Base-by-base conservation (phyloP, 106 monocot genomes). In the Dendrobium huoshanense region DNA sequence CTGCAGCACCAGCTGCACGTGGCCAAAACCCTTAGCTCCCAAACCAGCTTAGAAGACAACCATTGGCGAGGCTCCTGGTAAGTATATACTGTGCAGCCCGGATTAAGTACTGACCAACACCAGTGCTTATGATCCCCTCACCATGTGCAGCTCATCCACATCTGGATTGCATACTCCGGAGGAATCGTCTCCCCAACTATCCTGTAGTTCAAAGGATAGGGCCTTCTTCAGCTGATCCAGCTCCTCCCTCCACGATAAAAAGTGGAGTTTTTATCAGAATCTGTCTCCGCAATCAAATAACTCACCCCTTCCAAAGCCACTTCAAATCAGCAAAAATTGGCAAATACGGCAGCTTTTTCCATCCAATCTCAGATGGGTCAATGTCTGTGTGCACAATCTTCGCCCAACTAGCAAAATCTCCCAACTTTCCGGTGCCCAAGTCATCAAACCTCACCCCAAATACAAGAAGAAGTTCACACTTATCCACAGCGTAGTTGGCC, bases 11-110 rank as follows among this genome's bases (percentile, higher is more conserved):
- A 33, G 92, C 94, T 41, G 92, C 92, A 17, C 94, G 94, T 11
- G 96, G 96, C 96, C 96, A 59, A 97, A 97, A 11, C 96, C 96
- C 96, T 94, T 97, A 0, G 96, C 94, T 0, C 96, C 96, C 43
- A 97, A 77, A 18, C 96, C 96, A 15, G 90, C 79, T 0, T n/a
- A n/a, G 94, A 94, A 11, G 96, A 84, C 37, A 97, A 82, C 96
- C 96, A 94, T 51, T 85, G 92, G 13, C 89, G 85, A 3, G 94
- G 87, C 81, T 27, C 75, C 79, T 85, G 87, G 72, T 91, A 91
- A 4, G 77, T 84, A 76, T 91, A 79, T 88, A 95, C 54, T 95
- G 92, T 13, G 95, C 95, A 6, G 95, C 87, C 95, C 95, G 91
- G 91, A 95, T 96, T 75, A 91, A 93, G 47, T 93, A 91, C 81